Evolutionary conservation across 2,329 filamentous ascomycete species (phyloP), one percentile per base, ranked within the genome.

Genomic region (Penicillium freii): DNA sequence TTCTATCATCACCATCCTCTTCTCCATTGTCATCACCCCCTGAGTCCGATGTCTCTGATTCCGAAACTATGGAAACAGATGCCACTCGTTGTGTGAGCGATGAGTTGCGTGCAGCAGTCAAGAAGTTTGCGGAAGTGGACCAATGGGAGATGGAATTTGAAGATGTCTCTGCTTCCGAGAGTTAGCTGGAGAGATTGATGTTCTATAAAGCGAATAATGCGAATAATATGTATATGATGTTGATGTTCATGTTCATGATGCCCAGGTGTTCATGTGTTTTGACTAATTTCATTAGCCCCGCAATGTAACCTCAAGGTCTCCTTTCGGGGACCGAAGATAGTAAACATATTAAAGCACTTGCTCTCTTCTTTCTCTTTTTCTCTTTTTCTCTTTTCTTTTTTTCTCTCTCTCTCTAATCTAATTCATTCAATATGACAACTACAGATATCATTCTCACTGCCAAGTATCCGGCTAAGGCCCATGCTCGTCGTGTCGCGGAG

Each of bases 381-480:
- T 38, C 8, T 46, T 21, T 34, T 40, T n/a, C n/a, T n/a, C 19
- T 19, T 34, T 34, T 58, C 19, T 57, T 23, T 57, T 29, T 19
- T 23, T 4, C 34, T 15, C 51, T 31, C 48, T 31, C 33, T 17
- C 33, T 10, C 3, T 23, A 5, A 45, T 38, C 46, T 13, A 23
- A 23, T 51, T 53, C 25, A 54, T 43, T 36, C 58, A 56, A 45
- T 38, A 75, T 75, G 73, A 58, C 71, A 33, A 65, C 71, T 3
- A 60, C 73, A 6, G 71, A 75, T 40, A 50, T 64, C n/a, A 73
- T 83, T 39, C 73, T 84, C 25, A 77, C 78, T 54, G 82, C 79
- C 56, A 87, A 87, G 73, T 88, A 88, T 67, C 94, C 94, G 25
- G 93, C 89, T 68, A 97, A 97, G 79, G 81, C 84, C 29, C 94